These are phyloP conservation scores for Fraxinus xanthoxyloides DNA, from an alignment of 305 asterid species.

Conservation along the genomic window DNA sequence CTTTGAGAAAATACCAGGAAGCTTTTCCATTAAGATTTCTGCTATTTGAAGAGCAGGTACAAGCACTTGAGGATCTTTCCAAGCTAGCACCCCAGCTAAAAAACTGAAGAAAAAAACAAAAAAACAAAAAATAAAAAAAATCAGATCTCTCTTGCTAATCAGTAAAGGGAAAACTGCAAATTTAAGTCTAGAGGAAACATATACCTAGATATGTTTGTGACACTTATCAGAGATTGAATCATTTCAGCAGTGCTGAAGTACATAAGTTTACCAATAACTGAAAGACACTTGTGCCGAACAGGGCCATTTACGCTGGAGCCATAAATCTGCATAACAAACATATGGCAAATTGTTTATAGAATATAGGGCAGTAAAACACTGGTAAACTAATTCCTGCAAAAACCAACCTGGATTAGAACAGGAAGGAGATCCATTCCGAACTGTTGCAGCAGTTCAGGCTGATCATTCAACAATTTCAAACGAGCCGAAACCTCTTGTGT, in stretches of 20 bases:
- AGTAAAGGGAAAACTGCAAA: slow-evolving; percentile 9
- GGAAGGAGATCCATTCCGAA: slow-evolving; percentile 96
- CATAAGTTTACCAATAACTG: slow-evolving; percentile 94
- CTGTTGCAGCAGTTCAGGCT: slow-evolving; percentile 93
- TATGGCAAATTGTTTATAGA: slow-evolving; percentile 8
- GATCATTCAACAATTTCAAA: slow-evolving; percentile 78
- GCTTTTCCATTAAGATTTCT: slow-evolving; percentile 95
- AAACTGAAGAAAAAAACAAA: slow-evolving; percentile 42
- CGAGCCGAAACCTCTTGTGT: slow-evolving; percentile 63
- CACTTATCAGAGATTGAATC: slow-evolving; percentile 70
- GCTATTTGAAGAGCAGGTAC: slow-evolving; percentile 96
- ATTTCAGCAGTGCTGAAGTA: slow-evolving; percentile 86
- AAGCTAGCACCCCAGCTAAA: slow-evolving; percentile 96
- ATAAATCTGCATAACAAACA: slow-evolving; percentile 62
- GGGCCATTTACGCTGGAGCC: slow-evolving; percentile 98
- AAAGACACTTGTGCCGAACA: slow-evolving; percentile 96
- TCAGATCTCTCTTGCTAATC: slow-evolving; percentile 15
- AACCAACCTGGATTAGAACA: slow-evolving; percentile 79
- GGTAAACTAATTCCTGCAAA: background rate
- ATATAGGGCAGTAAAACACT: background rate
- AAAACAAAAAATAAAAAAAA: slow-evolving; percentile 23
- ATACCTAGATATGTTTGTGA: slow-evolving; percentile 88
- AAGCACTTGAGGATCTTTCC: slow-evolving; percentile 99
- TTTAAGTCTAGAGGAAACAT: slow-evolving; percentile 8
- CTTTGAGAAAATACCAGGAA: slow-evolving; percentile 82